Percentiles rank a stretch among this genome's conserved stretches.
These are phyloP conservation scores for Fraxinus angustifolia DNA, from an alignment of 305 asterid genomes.

Conservation along the genomic window DNA sequence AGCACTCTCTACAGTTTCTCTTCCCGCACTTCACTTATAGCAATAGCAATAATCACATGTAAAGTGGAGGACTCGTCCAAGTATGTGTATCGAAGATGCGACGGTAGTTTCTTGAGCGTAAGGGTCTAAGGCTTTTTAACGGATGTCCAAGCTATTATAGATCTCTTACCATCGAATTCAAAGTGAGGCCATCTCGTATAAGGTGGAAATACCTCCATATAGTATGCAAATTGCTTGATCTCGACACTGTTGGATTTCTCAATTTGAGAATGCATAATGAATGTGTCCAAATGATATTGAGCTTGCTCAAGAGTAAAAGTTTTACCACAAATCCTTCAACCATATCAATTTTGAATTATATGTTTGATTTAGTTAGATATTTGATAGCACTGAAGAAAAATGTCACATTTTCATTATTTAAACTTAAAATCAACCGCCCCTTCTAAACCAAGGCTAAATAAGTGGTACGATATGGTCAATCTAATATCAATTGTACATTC, in stretches of 20 bases:
- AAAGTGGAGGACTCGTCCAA: too few species aligned
- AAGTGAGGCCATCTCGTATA: neutral
- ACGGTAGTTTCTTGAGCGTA: too few species aligned
- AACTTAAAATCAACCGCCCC: neutral
- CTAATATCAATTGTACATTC: neutral
- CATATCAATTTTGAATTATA: neutral
- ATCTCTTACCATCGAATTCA: neutral
- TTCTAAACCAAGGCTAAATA: neutral
- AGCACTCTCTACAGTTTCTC: too few species aligned
- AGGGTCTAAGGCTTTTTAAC: neutral
- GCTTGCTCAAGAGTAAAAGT: neutral
- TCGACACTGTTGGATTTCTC: neutral
- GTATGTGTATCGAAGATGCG: too few species aligned
- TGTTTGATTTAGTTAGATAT: neutral
- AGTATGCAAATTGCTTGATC: neutral
- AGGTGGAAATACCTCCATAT: neutral
- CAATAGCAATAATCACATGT: too few species aligned
- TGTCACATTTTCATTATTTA: too few species aligned
- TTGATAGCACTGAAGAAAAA: neutral
- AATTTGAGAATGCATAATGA: too few species aligned
- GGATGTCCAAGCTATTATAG: neutral
- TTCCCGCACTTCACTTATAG: too few species aligned
- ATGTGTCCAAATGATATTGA: too few species aligned
- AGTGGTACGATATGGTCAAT: neutral
- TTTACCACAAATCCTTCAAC: neutral